Conservation (phyloP, 1,139 yeast genomes). For the Geotrichum bryndzae region DNA sequence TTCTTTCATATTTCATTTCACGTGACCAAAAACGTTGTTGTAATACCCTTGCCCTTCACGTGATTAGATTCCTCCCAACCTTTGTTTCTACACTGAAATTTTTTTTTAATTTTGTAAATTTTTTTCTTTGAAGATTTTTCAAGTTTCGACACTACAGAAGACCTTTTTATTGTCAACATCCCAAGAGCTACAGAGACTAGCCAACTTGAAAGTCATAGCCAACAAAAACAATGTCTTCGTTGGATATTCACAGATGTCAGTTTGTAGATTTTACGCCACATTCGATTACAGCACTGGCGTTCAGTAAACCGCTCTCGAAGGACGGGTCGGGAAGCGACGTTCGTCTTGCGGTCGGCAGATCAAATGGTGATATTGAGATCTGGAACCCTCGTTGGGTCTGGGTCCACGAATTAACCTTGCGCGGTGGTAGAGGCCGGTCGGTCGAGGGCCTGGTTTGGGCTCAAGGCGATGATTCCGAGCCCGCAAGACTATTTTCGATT, state of each 20-base stretch:
- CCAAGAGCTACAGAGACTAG: not conserved
- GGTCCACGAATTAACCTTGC: slow-evolving; percentile 54
- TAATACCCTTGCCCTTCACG: slow-evolving; percentile 1
- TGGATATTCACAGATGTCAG: slow-evolving; percentile 87
- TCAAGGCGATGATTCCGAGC: slow-evolving; percentile 38
- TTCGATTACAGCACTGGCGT: slow-evolving; percentile 75
- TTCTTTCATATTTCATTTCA: not conserved
- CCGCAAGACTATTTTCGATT: slow-evolving; percentile 75
- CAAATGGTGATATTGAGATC: slow-evolving; percentile 91
- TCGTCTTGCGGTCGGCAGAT: slow-evolving; percentile 85
- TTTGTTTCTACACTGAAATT: not conserved
- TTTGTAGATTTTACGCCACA: slow-evolving; percentile 88
- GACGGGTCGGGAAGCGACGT: slow-evolving; percentile 53
- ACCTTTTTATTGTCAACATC: not conserved
- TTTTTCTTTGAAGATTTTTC: not conserved
- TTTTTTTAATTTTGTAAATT: slow-evolving; percentile 4
- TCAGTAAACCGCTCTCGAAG: slow-evolving; percentile 51
- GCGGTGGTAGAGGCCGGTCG: slow-evolving; percentile 77
- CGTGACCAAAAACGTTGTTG: not conserved
- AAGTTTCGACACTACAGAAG: not conserved
- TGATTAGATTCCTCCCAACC: slow-evolving; percentile 6
- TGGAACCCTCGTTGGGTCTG: slow-evolving; percentile 80
- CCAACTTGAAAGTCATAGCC: not conserved
- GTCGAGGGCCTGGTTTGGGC: slow-evolving; percentile 90
- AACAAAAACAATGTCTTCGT: slow-evolving; percentile 9